These are phyloP conservation scores for Epichloe uncinata DNA, from an alignment of 2,329 filamentous ascomycete genomes.

Conservation along the genomic window DNA sequence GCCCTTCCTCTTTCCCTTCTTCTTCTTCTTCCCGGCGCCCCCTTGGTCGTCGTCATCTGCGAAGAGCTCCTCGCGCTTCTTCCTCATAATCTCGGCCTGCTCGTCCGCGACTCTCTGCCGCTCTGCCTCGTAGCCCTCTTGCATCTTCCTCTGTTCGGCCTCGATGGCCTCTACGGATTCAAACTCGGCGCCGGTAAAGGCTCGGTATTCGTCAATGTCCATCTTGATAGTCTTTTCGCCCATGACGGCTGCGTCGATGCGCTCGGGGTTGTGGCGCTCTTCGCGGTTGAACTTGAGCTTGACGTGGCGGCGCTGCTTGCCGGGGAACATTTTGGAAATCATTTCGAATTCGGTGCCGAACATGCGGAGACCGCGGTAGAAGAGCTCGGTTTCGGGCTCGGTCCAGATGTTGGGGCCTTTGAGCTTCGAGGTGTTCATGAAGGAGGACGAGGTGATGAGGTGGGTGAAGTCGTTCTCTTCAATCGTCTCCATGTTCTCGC, in stretches of 20 bases:
- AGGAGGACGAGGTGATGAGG: slow-evolving; percentile 55
- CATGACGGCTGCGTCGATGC: slow-evolving; percentile 50
- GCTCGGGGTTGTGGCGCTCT: slow-evolving; percentile 50
- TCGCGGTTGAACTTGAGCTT: slow-evolving; percentile 77
- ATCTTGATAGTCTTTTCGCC: slow-evolving; percentile 45
- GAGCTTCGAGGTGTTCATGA: slow-evolving; percentile 46
- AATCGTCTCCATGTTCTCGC: slow-evolving; percentile 45
- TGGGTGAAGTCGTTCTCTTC: slow-evolving; percentile 71
- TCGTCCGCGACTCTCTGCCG: slow-evolving; percentile 30
- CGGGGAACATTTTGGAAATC: slow-evolving; percentile 63
- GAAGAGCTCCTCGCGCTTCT: slow-evolving; percentile 36
- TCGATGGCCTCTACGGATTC: slow-evolving; percentile 42
- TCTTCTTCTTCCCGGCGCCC: slow-evolving; percentile 21
- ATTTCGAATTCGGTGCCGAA: slow-evolving; percentile 78
- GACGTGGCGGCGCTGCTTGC: slow-evolving; percentile 57
- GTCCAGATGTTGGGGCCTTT: slow-evolving; percentile 56
- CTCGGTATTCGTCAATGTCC: slow-evolving; percentile 47
- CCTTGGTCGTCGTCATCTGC: slow-evolving; percentile 26
- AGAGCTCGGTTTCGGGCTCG: slow-evolving; percentile 56
- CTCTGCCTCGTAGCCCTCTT: slow-evolving; percentile 32
- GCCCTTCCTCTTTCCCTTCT: slow-evolving; percentile 18
- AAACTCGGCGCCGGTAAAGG: slow-evolving; percentile 38
- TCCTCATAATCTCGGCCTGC: slow-evolving; percentile 32
- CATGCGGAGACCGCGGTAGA: slow-evolving; percentile 61
- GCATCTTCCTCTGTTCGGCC: slow-evolving; percentile 36